Base-by-base conservation (phyloP, 345 rosid genomes). In the Physaria fendleri region DNA sequence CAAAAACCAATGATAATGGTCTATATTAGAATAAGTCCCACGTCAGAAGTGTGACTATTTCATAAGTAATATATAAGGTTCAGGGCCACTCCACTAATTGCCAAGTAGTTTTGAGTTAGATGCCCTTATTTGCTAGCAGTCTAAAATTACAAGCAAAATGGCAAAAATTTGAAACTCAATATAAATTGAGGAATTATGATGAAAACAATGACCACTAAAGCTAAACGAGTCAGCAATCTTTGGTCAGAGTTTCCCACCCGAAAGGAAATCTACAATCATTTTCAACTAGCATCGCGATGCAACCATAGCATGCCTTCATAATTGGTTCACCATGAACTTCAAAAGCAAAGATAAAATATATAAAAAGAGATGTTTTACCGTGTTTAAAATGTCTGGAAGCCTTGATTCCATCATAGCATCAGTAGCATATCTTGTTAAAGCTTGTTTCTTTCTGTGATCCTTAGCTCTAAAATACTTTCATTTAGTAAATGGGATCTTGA, bases 341-440 rank as follows among this genome's bases (percentile, higher is more conserved):
- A 23, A 13, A 55, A 20, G 11, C 25, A 23, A 45, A 58, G 8
- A 44, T 2, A 37, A 6, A n/a, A 27, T 4, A 20, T 22, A 48
- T 15, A 17, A 14, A 4, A 23, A 29, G 41, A 56, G 52, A 56
- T 9, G 49, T 43, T 77, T 70, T 76, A 91, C 98, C 81, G 68
- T 53, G 61, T 77, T 74, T 53, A 91, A 73, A 68, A 91, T 79
- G 52, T 88, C 90, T 54, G 77, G 74, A 69, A 85, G 86, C 77
- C 81, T 83, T 4, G 95, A 78, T 47, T 88, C 98, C 71, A 24
- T 75, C 96, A 91, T 88, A 42, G 92, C 92, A 66, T 91, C 88
- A 46, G 96, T 88, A 32, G 65, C 76, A 75, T 79, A 76, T 71
- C 76, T 78, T 53, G 56, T 71, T 17, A 91, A 71, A 49, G 88